A percentile compares a stretch with the other conserved stretches of the same genome.
These are phyloP conservation scores for Isoetes engelmannii DNA, from an alignment of 83 land plant species.

Conservation along the genomic window DNA sequence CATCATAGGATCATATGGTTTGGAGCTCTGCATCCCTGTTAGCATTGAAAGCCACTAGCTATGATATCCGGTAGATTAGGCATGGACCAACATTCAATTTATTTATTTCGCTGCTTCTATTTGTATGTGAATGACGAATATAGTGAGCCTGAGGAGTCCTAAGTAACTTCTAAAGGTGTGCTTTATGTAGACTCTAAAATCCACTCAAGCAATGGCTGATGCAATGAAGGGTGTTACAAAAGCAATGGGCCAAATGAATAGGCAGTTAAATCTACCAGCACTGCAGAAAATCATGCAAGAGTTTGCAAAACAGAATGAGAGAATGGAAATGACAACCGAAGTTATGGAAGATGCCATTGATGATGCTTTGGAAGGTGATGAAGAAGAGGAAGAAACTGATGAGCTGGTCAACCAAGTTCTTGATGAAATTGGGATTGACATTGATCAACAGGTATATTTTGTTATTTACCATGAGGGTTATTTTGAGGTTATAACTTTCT, in stretches of 20 bases:
- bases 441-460: conserved; percentile 57
- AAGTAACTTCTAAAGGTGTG: not conserved
- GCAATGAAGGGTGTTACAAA: conserved; percentile 99
- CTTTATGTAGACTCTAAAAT: conserved; percentile 65
- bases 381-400: conserved; percentile 91
- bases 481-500: not conserved
- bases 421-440: conserved; percentile 92
- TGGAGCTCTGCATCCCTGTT: too few relatives aligned
- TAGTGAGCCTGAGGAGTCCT: too few relatives aligned
- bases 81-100: too few relatives aligned
- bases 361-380: conserved; percentile 91
- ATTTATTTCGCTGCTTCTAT: too few relatives aligned
- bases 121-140: too few relatives aligned
- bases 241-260: conserved; percentile 96
- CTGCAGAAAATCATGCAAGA: conserved; percentile 95
- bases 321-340: conserved; percentile 87
- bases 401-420: conserved; percentile 93
- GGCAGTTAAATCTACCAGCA: conserved; percentile 90
- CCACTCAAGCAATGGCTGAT: conserved; percentile 97
- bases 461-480: not conserved
- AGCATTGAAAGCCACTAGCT: too few relatives aligned
- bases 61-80: too few relatives aligned
- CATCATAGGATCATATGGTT: too few relatives aligned
- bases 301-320: conserved; percentile 85
- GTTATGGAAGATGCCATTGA: conserved; percentile 94